Conservation (phyloP, 495 filamentous ascomycete genomes). For the Trichocladium antarcticum region DNA sequence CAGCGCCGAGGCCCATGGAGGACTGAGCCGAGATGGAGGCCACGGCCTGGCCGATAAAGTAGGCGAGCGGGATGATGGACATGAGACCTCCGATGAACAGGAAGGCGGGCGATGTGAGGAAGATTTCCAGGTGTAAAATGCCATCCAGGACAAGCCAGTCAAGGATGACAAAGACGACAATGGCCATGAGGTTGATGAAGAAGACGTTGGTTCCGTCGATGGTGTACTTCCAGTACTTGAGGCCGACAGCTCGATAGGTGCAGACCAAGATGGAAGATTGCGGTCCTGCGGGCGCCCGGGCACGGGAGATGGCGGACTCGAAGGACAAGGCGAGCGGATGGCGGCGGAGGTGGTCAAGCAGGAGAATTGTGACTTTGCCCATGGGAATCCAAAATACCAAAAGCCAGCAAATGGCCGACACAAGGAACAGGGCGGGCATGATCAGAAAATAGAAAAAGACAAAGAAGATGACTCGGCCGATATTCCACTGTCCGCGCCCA, state of each 20-base stretch:
- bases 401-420: constrained; percentile 85
- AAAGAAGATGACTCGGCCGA: constrained; percentile 92
- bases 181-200: constrained; percentile 86
- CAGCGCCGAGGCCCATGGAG: constrained; percentile 98
- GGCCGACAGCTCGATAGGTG: constrained; percentile 89
- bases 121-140: constrained; percentile 53
- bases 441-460: constrained; percentile 91
- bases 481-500: constrained; percentile 89
- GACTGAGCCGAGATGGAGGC: constrained; percentile 98
- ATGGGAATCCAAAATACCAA: constrained; percentile 97
- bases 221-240: constrained; percentile 99
- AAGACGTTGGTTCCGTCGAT: constrained; percentile 98
- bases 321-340: constrained; percentile 90
- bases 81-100: constrained; percentile 76
- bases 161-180: constrained; percentile 85
- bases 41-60: constrained; percentile 98
- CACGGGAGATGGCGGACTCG: constrained; percentile 69
- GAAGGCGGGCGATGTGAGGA: constrained; percentile 67
- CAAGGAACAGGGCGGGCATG: constrained; percentile 75
- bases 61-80: constrained; percentile 94
- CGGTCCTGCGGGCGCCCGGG: constrained; percentile 53
- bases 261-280: constrained; percentile 86
- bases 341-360: constrained; percentile 83
- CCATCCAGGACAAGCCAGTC: constrained; percentile 72
- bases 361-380: constrained; percentile 84